phyloP scores from a whole-genome alignment of 1,284 basidiomycete genomes.

The Malassezia vespertilionis region DNA sequence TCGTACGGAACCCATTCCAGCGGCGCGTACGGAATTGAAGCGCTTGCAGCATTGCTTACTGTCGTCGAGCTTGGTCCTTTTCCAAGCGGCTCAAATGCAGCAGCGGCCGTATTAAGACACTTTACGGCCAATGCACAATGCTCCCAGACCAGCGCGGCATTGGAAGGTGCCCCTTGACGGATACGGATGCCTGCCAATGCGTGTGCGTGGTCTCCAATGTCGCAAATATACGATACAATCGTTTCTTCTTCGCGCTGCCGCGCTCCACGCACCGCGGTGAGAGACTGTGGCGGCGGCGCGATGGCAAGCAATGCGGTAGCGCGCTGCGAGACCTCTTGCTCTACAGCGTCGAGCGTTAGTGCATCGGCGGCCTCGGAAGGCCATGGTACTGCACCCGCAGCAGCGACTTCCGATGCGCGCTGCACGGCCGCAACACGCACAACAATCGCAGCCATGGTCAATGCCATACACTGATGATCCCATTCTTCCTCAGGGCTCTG shows the following conservation, averaged over 20 bases:
- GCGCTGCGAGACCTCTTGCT: not conserved
- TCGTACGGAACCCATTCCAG: not conserved
- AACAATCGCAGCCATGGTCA: not conserved
- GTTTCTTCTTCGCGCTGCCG: not conserved
- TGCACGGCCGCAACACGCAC: conserved; percentile 1
- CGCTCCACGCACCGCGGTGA: conserved; percentile 11
- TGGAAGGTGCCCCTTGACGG: not conserved
- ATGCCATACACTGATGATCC: conserved; percentile 1
- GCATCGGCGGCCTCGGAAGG: not conserved
- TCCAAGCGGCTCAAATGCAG: conserved; percentile 5
- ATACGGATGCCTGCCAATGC: conserved; percentile 3
- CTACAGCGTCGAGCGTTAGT: not conserved
- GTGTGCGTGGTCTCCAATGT: conserved; percentile 13
- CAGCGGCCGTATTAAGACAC: conserved; percentile 9
- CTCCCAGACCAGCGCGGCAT: conserved; percentile 1
- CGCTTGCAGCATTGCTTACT: not conserved
- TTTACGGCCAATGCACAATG: not conserved
- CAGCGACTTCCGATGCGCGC: conserved; percentile 5
- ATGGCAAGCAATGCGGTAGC: not conserved
- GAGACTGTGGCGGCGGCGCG: conserved; percentile 10
- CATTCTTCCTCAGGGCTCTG: conserved; percentile 15
- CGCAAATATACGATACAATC: conserved; percentile 2
- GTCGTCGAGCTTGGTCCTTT: not conserved
- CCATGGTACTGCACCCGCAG: not conserved
- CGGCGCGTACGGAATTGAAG: not conserved